A percentile compares a stretch with the other conserved stretches of the same genome.
These are phyloP conservation scores for Aspergillus calidoustus DNA, from an alignment of 2,329 filamentous ascomycete genomes.

Conservation along the genomic window DNA sequence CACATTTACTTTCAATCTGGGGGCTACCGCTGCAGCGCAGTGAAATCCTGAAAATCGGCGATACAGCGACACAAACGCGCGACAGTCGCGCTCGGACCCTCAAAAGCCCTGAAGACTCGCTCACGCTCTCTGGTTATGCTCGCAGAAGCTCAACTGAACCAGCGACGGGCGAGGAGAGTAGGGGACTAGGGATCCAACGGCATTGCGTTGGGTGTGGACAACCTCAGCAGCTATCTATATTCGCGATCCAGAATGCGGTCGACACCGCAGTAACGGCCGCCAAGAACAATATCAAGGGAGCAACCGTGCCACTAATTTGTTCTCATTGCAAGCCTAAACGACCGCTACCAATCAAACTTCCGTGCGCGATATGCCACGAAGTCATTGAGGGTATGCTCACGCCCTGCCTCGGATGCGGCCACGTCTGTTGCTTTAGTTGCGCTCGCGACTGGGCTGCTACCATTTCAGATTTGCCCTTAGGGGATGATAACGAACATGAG, in stretches of 20 bases:
- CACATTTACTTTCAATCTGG: slow-evolving; percentile 64
- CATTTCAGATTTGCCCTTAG: slow-evolving; percentile 9
- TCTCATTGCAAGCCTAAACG: slow-evolving; percentile 41
- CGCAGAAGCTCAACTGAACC: slow-evolving; percentile 18
- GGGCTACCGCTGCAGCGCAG: slow-evolving; percentile 58
- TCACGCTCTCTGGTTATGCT: slow-evolving; percentile 28
- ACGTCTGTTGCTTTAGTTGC: slow-evolving; percentile 52
- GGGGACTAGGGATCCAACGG: slow-evolving; percentile 47
- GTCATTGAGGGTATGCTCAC: slow-evolving; percentile 50
- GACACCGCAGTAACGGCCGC: slow-evolving; percentile 26
- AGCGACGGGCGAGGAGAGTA: slow-evolving; percentile 19
- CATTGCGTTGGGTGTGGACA: slow-evolving; percentile 49
- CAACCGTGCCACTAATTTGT: slow-evolving; percentile 34
- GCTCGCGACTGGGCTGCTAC: slow-evolving; percentile 48
- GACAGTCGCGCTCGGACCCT: slow-evolving; percentile 29
- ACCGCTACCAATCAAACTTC: slow-evolving; percentile 39
- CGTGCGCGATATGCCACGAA: slow-evolving; percentile 51
- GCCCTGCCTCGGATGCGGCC: slow-evolving; percentile 54
- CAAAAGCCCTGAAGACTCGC: slow-evolving; percentile 32
- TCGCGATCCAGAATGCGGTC: slow-evolving; percentile 28
- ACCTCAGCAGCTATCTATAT: slow-evolving; percentile 42
- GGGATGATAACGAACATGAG: slow-evolving; percentile 23
- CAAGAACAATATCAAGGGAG: slow-evolving; percentile 28
- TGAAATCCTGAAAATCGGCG: slow-evolving; percentile 63
- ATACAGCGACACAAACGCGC: slow-evolving; percentile 43